Conservation (phyloP, 768 basidiomycete genomes). For the Lepiota venenata region DNA sequence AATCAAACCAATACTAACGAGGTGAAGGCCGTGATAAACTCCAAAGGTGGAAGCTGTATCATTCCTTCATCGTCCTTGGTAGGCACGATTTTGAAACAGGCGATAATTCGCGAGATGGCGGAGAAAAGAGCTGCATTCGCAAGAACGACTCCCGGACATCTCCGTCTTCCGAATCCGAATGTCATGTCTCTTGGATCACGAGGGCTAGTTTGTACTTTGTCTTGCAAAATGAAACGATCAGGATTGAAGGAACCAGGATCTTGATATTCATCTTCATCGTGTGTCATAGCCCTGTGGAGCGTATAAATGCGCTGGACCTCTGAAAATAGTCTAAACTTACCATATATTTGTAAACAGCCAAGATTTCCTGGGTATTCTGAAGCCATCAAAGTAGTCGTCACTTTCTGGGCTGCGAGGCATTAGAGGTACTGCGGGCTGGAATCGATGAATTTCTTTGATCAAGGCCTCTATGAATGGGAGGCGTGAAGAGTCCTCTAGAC, state of each 20-base stretch:
- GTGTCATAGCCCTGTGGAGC: conserved; percentile 14
- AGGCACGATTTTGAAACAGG: not conserved
- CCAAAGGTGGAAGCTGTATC: too few relatives aligned
- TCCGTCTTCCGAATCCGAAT: conserved; percentile 11
- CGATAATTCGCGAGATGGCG: not conserved
- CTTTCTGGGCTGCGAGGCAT: not conserved
- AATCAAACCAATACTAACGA: too few relatives aligned
- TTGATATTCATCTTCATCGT: conserved; percentile 8
- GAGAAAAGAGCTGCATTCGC: not conserved
- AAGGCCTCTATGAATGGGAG: conserved; percentile 35
- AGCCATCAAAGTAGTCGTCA: not conserved
- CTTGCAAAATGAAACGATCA: conserved; percentile 11
- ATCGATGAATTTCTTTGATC: conserved; percentile 25
- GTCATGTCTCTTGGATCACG: conserved; percentile 7
- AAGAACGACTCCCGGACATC: not conserved
- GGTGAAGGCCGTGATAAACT: too few relatives aligned
- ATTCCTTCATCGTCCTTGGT: not conserved
- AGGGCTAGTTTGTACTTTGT: not conserved
- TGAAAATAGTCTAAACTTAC: not conserved
- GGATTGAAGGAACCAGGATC: conserved; percentile 14
- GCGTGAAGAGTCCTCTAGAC: conserved; percentile 17
- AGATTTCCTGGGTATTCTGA: not conserved
- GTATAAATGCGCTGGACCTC: not conserved
- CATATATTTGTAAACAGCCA: conserved; percentile 3
- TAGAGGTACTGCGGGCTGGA: not conserved